Evolutionary conservation across 495 filamentous ascomycete genomes (phyloP).

Genomic region (Aspergillus sparsus): DNA sequence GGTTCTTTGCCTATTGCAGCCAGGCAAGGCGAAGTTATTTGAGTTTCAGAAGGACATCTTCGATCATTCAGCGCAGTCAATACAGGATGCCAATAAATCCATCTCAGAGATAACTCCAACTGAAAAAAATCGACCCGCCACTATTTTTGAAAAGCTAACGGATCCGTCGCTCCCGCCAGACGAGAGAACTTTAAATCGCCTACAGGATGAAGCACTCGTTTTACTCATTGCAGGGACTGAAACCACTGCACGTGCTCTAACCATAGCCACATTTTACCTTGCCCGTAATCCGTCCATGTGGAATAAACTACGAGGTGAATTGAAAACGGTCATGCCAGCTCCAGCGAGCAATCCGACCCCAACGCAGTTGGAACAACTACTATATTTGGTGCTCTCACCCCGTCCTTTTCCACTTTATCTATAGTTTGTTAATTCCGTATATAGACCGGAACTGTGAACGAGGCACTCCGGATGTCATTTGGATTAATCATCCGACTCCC

Average conservation of each 20-base stretch:
- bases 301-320: constrained; percentile 32
- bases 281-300: constrained; percentile 11
- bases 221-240: constrained; percentile 46
- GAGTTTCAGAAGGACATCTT: constrained; percentile 20
- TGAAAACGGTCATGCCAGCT: constrained; percentile 34
- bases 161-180: constrained; percentile 26
- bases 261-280: constrained; percentile 28
- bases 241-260: constrained; percentile 36
- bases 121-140: not conserved
- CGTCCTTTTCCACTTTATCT: not conserved
- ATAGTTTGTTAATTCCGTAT: not conserved
- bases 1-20: constrained; percentile 26
- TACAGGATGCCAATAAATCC: no score
- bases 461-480: constrained; percentile 49
- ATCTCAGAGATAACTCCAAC: not conserved
- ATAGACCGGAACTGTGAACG: constrained; percentile 46
- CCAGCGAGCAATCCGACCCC: constrained; percentile 31
- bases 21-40: constrained; percentile 27
- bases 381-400: constrained; percentile 44
- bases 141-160: constrained; percentile 28
- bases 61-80: not conserved
- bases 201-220: constrained; percentile 42
- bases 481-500: constrained; percentile 43
- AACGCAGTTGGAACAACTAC: constrained; percentile 50
- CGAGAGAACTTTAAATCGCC: constrained; percentile 30